Evolutionary conservation across 2,329 filamentous ascomycete species (phyloP), one percentile per base, ranked within the genome.

Genomic region (Talaromyces sp.): DNA sequence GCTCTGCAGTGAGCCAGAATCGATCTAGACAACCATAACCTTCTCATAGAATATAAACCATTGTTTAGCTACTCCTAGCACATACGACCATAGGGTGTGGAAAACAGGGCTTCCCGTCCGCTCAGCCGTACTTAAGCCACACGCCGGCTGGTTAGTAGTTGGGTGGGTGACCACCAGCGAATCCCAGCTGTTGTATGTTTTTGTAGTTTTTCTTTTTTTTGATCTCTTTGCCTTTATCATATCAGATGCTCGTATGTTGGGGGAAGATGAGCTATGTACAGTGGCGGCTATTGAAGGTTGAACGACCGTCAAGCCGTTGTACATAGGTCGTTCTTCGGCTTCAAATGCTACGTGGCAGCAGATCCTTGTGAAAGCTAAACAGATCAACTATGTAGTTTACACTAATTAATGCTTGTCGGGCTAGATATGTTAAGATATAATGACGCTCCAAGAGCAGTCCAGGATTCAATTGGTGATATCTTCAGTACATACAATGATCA

Each of bases 81-180:
- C 47, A 51, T 51, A 51, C 47, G 47, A 51, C 47, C 47, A 51
- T 51, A 51, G 47, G 47, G 47, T 29, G 47, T 51, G 47, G 47
- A 51, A 51, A 51, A 51, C 47, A 51, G 47, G 47, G 47, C 47
- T 49, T 49, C 47, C 47, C 47, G 47, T 51, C 47, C 47, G 47
- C 47, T 51, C 47, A 51, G 47, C 47, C 47, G 22, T 51, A 51
- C 47, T 51, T 51, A 51, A 51, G 47, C 47, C 47, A 51, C 47
- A 51, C 47, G 47, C 47, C 47, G 47, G 47, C 25, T 51, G 47
- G 47, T 51, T 51, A 51, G 47, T 51, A 51, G 47, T 51, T 51
- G 47, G 47, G 47, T 51, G 47, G 47, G 47, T 51, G 47, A 51
- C 47, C 47, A 51, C 47, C 47, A 51, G 47, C 47, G 47, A 51